Percentiles rank a stretch among this genome's conserved stretches.
Conservation (phyloP, 371 early-diverging fungal species). For the Umbelopsis sp. region DNA sequence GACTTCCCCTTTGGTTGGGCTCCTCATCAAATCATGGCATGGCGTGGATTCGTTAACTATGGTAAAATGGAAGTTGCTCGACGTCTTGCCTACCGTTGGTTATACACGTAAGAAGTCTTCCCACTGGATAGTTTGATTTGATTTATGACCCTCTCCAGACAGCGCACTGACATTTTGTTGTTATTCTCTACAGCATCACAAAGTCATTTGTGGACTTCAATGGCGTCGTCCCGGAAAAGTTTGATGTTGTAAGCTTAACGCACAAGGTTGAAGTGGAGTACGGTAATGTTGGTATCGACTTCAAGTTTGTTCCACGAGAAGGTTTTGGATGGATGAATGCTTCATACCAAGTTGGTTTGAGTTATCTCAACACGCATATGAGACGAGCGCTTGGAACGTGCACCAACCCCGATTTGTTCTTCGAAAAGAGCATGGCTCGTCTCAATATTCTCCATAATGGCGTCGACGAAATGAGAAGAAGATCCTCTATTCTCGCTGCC, state of each 20-base stretch:
- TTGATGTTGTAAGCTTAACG: slow-evolving; percentile 90
- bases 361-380: slow-evolving; percentile 71
- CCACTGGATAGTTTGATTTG: not conserved
- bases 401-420: slow-evolving; percentile 75
- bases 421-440: slow-evolving; percentile 38
- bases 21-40: slow-evolving; percentile 95
- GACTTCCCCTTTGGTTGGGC: slow-evolving; percentile 97
- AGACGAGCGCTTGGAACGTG: slow-evolving; percentile 83
- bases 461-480: slow-evolving; percentile 20
- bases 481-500: slow-evolving; percentile 31
- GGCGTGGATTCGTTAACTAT: slow-evolving; percentile 85
- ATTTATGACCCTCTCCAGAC: too few species aligned
- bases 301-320: slow-evolving; percentile 92
- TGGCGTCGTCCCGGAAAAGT: slow-evolving; percentile 97
- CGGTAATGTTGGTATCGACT: slow-evolving; percentile 93
- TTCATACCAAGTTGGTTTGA: slow-evolving; percentile 84
- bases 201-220: slow-evolving; percentile 96
- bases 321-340: slow-evolving; percentile 99
- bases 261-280: slow-evolving; percentile 95
- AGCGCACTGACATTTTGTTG: too few species aligned
- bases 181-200: slow-evolving; percentile 59
- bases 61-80: slow-evolving; percentile 73
- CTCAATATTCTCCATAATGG: slow-evolving; percentile 11
- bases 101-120: slow-evolving; percentile 72
- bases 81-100: slow-evolving; percentile 90